phyloP scores from a whole-genome alignment of 1,139 yeast species.

The Ogataea hybrid region DNA sequence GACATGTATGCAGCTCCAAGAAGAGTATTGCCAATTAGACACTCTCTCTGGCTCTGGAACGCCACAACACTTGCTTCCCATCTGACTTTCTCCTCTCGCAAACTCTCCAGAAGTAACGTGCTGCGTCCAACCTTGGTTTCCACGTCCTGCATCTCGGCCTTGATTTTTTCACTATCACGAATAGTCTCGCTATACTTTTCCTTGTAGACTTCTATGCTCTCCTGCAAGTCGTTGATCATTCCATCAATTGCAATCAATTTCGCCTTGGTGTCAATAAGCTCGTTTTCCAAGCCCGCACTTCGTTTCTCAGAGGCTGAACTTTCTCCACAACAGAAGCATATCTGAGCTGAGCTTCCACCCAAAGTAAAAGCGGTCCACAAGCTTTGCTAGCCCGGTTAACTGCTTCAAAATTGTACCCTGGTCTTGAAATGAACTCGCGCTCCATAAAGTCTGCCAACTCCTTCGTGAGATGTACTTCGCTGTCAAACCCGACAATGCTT shows the following conservation, averaged over 20 bases:
- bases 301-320: constrained; percentile 73
- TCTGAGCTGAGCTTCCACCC: constrained; percentile 86
- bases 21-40: constrained; percentile 63
- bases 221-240: constrained; percentile 75
- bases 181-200: constrained; percentile 68
- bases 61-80: constrained; percentile 63
- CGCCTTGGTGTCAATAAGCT: constrained; percentile 60
- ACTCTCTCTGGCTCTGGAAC: constrained; percentile 47
- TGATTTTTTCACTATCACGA: constrained; percentile 74
- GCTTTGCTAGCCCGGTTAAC: constrained; percentile 93
- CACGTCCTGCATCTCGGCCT: constrained; percentile 64
- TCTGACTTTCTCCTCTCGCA: constrained; percentile 68
- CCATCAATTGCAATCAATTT: constrained; percentile 75
- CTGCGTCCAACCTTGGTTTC: constrained; percentile 65
- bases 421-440: constrained; percentile 54
- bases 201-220: constrained; percentile 66
- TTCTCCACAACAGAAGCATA: constrained; percentile 68
- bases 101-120: constrained; percentile 55
- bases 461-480: constrained; percentile 55
- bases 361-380: constrained; percentile 86
- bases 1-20: constrained; percentile 60
- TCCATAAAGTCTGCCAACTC: constrained; percentile 59
- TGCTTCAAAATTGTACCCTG: constrained; percentile 66
- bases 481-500: constrained; percentile 72
- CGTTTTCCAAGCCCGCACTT: constrained; percentile 60